Evolutionary conservation across 805 yeast genomes (phyloP).

Genomic region (Clavispora asparagi): DNA sequence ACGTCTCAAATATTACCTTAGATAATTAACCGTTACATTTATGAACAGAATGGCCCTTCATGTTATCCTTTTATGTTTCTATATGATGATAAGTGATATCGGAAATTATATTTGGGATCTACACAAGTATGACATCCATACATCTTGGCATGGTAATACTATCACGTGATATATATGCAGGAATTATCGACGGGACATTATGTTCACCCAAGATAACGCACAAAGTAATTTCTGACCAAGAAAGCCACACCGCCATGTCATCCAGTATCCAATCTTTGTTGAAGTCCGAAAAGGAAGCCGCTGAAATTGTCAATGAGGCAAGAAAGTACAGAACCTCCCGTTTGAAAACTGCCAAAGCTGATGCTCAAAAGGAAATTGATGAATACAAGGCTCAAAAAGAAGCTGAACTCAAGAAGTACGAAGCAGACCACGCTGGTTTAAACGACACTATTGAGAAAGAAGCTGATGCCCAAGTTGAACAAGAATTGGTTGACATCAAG

Average conservation of each 20-base stretch:
- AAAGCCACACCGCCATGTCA: slow-evolving; percentile 15
- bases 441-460: slow-evolving; percentile 73
- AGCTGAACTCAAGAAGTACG: slow-evolving; percentile 67
- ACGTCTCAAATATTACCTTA: too few species aligned
- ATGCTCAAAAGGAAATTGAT: slow-evolving; percentile 85
- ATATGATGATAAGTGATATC: neutral
- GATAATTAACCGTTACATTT: too few species aligned
- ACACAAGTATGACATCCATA: neutral
- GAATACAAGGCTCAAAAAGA: slow-evolving; percentile 83
- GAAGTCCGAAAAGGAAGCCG: slow-evolving; percentile 95
- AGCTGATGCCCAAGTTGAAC: slow-evolving; percentile 69
- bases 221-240: neutral
- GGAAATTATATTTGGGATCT: too few species aligned
- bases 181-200: neutral
- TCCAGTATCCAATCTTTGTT: slow-evolving; percentile 27
- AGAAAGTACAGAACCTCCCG: slow-evolving; percentile 81
- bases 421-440: slow-evolving; percentile 66
- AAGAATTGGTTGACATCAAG: slow-evolving; percentile 66
- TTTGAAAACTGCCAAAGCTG: slow-evolving; percentile 89
- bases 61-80: too few species aligned
- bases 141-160: neutral
- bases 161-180: neutral
- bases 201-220: neutral
- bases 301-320: slow-evolving; percentile 88
- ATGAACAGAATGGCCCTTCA: too few species aligned